Base-by-base conservation (phyloP, 2,329 filamentous ascomycete genomes). In the Seiridium cupressi region DNA sequence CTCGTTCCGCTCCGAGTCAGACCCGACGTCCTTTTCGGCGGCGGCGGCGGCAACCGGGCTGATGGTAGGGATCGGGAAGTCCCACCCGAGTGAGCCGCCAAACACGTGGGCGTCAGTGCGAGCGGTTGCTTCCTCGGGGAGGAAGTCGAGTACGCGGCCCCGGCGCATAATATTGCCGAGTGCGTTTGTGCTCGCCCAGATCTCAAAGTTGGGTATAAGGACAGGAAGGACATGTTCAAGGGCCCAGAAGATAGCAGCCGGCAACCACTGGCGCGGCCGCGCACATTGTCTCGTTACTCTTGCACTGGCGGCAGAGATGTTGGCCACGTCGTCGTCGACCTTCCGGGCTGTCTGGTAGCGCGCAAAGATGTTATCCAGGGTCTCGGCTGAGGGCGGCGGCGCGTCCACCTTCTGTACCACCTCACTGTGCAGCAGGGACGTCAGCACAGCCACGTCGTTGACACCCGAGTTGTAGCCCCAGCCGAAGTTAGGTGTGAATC, bases 401-500 rank as follows among this genome's bases (percentile, higher is more conserved):
- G 49, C 18, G 18, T 26, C 3, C 49, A 5, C 26, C 9, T 40
- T 36, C 34, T 40, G 10, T 40, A 40, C 8, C 49, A 53, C 49
- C 34, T 53, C 49, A 35, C 32, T 35, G 49, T 53, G 49, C 35
- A 53, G 49, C 49, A 53, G 35, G 9, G 49, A 53, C 18, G 53
- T 44, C 53, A 55, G 26, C 5, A 55, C 53, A 11, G 42, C 53
- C n/a, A 55, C 4, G 26, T 55, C 53, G 36, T 55, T 44, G 38
- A 55, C 53, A n/a, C 53, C 53, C 36, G 38, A 44, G 42, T 55
- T 55, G 26, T 55, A 55, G 1, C 53, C 53, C 36, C 42, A 44
- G 38, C 53, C 53, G 26, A 55, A 44, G 18, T 55, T 55, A 40
- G 53, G 53, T 40, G 53, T 55, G n/a, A 44, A 46, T 31, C 42